These are phyloP conservation scores for Wickerhamomyces tratensis DNA, from an alignment of 805 yeast species.

Conservation along the genomic window DNA sequence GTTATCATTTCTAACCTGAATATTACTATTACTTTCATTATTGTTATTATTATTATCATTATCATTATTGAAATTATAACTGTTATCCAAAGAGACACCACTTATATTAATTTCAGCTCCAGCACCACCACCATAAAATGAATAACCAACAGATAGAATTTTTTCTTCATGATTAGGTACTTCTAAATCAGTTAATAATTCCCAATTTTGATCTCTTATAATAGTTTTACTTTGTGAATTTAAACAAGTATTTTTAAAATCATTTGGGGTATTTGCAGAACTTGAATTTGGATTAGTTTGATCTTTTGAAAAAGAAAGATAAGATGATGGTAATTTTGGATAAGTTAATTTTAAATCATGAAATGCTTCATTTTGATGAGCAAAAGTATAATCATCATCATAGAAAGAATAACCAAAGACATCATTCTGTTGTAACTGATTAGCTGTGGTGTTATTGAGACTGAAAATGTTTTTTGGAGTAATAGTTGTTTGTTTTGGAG, in stretches of 20 bases:
- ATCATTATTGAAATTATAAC: too few species aligned
- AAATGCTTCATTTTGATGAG: slow-evolving; percentile 12
- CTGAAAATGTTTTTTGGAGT: background rate
- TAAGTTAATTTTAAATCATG: slow-evolving; percentile 11
- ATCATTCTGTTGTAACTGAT: slow-evolving; percentile 2
- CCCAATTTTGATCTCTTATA: too few species aligned
- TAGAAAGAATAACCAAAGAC: slow-evolving; percentile 20
- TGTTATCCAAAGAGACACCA: too few species aligned
- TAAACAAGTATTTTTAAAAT: background rate
- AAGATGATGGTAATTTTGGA: slow-evolving; percentile 16
- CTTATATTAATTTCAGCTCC: too few species aligned
- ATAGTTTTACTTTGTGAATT: too few species aligned
- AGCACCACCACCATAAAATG: slow-evolving; percentile 20
- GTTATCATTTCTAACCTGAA: too few species aligned
- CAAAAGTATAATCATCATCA: slow-evolving; percentile 16
- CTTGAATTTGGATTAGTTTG: slow-evolving; percentile 8
- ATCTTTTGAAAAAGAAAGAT: background rate
- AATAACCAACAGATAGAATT: slow-evolving; percentile 26
- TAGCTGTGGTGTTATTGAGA: background rate
- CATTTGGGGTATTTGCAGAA: slow-evolving; percentile 3
- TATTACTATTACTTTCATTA: too few species aligned
- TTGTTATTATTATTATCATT: too few species aligned
- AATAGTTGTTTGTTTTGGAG: too few species aligned
- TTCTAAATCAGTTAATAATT: slow-evolving; percentile 16
- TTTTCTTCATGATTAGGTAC: slow-evolving; percentile 20